Base-by-base conservation (phyloP, 345 rosid genomes). In the Draba incana region DNA sequence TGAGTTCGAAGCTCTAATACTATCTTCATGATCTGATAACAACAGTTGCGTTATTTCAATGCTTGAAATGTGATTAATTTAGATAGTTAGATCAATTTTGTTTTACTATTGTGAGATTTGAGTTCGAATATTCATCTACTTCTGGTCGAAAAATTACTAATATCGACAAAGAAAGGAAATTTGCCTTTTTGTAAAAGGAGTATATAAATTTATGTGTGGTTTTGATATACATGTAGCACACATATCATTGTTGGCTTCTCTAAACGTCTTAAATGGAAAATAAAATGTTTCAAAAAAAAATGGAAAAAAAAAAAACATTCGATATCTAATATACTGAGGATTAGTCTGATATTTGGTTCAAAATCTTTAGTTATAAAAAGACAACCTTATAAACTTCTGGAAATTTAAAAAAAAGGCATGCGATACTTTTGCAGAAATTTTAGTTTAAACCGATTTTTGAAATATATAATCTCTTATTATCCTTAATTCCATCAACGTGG, bases 11-110 rank as follows among this genome's bases (percentile, higher is more conserved):
- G 28, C 33, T 49, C 39, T 49, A 33, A 33, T 33, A 15, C 57
- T 4, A 38, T 47, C n/a, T 25, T 24, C 49, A 13, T 48, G 27
- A 48, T 47, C 6, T 27, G 9, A 10, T 35, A 15, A 45, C 6
- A 54, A 35, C 25, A 55, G 14, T 14, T n/a, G 25, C 23, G 51
- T 45, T 68, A 35, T 35, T 46, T 45, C 37, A 15, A 68, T 46
- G 56, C 12, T 33, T 46, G 28, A 46, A 6, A 46, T 68, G 28
- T 35, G 39, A 57, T n/a, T 7, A 20, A 8, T 13, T 54, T 44
- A 45, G 47, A 6, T 43, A 41, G 9, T 28, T 41, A 43, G 10
- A 30, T 66, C 12, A 53, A 30, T 31, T 15, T 31, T 33, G 12
- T 8, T 9, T 55, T 61, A 45, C 15, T 10, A 15, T 45, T 24